phyloP scores from a whole-genome alignment of 1,139 yeast genomes.

The Kazachstania sp. region DNA sequence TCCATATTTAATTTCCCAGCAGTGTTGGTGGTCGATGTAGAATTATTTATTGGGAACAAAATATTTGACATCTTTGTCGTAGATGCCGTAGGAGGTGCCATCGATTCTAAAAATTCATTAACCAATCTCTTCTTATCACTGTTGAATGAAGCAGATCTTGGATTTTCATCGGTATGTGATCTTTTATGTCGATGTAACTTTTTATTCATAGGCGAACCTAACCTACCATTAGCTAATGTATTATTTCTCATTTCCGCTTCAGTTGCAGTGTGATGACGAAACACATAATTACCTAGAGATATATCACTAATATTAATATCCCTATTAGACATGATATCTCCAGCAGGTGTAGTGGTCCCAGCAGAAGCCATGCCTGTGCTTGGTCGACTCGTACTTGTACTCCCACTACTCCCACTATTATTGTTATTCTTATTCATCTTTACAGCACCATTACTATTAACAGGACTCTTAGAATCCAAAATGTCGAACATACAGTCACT shows the following conservation, averaged over 20 bases:
- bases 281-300: neutral
- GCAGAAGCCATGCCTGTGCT: neutral
- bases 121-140: conserved; percentile 14
- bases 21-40: conserved; percentile 2
- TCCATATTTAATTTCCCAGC: neutral
- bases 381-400: neutral
- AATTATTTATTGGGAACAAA: conserved; percentile 3
- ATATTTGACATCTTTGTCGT: neutral
- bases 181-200: conserved; percentile 3
- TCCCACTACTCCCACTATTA: neutral
- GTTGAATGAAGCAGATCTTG: conserved; percentile 5
- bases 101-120: conserved; percentile 12
- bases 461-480: neutral
- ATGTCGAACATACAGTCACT: conserved; percentile 15
- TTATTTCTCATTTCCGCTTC: neutral
- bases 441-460: neutral
- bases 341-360: neutral
- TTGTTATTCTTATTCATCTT: neutral
- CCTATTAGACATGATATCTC: neutral
- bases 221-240: neutral
- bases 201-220: neutral
- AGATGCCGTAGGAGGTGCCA: conserved; percentile 10
- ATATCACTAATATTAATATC: conserved; percentile 1
- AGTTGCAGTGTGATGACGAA: neutral
- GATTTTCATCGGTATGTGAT: neutral